These are phyloP conservation scores for Lagenidium giganteum DNA, from an alignment of 352 stramenopile genomes.

Conservation along the genomic window DNA sequence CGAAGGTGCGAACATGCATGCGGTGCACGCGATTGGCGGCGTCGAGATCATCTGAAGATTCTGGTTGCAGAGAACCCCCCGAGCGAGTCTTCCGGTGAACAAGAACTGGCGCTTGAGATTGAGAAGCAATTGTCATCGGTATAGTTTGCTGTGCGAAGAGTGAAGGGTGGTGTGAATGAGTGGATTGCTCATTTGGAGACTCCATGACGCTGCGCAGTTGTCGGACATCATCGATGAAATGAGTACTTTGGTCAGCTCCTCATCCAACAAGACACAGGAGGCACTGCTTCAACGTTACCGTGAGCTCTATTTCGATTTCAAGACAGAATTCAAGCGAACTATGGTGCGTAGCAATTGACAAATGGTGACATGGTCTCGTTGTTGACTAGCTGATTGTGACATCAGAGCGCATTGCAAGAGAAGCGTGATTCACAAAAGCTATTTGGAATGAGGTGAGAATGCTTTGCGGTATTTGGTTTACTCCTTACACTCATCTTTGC, in stretches of 20 bases:
- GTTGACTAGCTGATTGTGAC: background rate
- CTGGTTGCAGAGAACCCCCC: no score
- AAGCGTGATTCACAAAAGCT: constrained; percentile 80
- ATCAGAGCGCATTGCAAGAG: constrained; percentile 68
- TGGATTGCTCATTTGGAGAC: no score
- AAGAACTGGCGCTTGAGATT: no score
- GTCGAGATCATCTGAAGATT: no score
- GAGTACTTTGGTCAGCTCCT: constrained; percentile 65
- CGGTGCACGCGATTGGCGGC: no score
- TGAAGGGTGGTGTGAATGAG: background rate
- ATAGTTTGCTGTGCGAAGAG: constrained; percentile 3
- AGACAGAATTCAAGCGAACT: constrained; percentile 90
- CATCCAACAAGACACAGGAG: constrained; percentile 75
- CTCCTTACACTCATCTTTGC: no score
- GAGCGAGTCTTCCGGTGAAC: no score
- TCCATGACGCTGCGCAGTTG: no score
- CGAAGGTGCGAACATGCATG: no score
- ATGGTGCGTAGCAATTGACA: constrained; percentile 36
- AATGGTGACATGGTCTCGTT: background rate
- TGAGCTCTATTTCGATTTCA: constrained; percentile 95
- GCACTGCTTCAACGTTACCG: constrained; percentile 93
- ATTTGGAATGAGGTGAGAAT: constrained; percentile 72
- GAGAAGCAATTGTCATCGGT: no score
- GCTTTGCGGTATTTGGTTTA: no score
- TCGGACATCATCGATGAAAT: constrained; percentile 86